Conservation (phyloP, 768 basidiomycete species). For the Punctularia strigosozonata region DNA sequence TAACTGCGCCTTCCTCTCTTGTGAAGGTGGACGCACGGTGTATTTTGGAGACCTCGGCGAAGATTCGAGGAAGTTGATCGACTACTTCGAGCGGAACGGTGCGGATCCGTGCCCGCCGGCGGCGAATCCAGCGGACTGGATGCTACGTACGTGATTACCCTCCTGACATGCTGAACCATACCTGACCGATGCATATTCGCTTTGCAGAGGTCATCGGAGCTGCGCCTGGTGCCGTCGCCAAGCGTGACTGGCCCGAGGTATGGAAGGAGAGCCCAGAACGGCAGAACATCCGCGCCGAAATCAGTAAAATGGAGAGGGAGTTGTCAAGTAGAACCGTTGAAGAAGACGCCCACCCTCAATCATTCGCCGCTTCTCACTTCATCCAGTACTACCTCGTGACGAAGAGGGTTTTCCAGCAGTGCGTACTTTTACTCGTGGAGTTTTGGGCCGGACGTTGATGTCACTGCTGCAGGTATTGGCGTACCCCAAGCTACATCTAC, state of each 20-base stretch:
- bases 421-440: too few species aligned
- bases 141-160: too few species aligned
- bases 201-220: constrained; percentile 87
- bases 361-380: neutral
- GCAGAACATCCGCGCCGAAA: constrained; percentile 25
- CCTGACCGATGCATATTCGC: too few species aligned
- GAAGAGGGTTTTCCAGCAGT: too few species aligned
- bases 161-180: too few species aligned
- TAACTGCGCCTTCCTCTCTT: too few species aligned
- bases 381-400: too few species aligned
- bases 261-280: constrained; percentile 69
- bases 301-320: constrained; percentile 26
- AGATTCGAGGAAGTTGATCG: constrained; percentile 53
- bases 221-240: constrained; percentile 61
- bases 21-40: constrained; percentile 80
- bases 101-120: constrained; percentile 60
- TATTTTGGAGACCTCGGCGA: constrained; percentile 86
- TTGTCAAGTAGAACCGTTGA: too few species aligned
- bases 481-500: neutral
- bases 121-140: too few species aligned
- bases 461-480: neutral
- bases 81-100: constrained; percentile 70
- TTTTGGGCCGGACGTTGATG: too few species aligned
- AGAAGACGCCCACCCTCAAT: neutral
- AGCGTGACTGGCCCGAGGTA: constrained; percentile 78